Evolutionary conservation across 1,139 yeast genomes (phyloP).

Genomic region (Geotrichum phurueaensis): DNA sequence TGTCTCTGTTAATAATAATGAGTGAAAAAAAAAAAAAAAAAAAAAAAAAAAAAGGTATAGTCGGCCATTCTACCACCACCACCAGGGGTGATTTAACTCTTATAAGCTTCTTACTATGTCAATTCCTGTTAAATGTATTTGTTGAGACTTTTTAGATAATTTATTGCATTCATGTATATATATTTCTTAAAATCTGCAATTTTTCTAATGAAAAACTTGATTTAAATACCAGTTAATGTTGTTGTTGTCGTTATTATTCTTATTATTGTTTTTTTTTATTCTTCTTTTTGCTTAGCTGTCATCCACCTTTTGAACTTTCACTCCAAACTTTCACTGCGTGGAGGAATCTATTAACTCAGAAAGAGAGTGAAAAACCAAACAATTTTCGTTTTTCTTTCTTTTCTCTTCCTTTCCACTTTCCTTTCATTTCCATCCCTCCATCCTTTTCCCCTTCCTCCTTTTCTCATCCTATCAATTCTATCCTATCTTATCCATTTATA

Average conservation of each 20-base stretch:
- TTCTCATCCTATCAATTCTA: not conserved
- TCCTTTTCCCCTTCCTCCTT: not conserved
- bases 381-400: not conserved
- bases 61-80: not conserved
- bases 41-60: not conserved
- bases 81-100: not conserved
- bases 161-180: no score
- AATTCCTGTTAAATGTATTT: not conserved
- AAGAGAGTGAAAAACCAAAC: conserved; percentile 1
- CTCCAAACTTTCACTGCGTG: not conserved
- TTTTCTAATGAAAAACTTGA: not conserved
- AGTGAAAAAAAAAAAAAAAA: not conserved
- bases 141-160: no score
- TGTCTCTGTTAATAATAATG: not conserved
- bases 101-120: not conserved
- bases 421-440: not conserved
- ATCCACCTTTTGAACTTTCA: conserved; percentile 2
- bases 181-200: no score
- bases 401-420: not conserved
- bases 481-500: not conserved
- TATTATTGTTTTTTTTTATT: not conserved
- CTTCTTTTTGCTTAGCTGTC: conserved; percentile 3
- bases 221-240: not conserved
- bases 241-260: not conserved
- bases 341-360: not conserved